Evolutionary conservation across 2,329 filamentous ascomycete species (phyloP).

Genomic region (Rhinocladiella similis): DNA sequence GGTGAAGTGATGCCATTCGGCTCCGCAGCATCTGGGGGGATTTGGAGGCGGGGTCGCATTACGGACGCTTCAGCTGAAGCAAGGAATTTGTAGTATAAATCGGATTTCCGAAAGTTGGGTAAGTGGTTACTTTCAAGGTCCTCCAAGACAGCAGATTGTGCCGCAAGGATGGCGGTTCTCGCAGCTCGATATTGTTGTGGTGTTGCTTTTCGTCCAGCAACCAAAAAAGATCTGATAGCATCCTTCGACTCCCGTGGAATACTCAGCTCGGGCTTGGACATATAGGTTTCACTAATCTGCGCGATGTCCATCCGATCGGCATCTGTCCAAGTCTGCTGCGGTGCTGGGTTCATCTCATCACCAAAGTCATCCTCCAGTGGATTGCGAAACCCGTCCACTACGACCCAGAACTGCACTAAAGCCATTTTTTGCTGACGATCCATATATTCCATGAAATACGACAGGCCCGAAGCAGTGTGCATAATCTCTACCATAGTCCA

Average conservation of each 20-base stretch:
- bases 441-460: conserved; percentile 99
- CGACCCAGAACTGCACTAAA: conserved; percentile 95
- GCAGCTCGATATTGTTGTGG: conserved; percentile 80
- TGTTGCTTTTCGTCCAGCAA: conserved; percentile 73
- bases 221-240: conserved; percentile 74
- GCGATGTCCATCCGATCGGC: conserved; percentile 84
- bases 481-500: conserved; percentile 81
- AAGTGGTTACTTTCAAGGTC: conserved; percentile 81
- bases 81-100: conserved; percentile 93
- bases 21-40: conserved; percentile 12
- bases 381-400: conserved; percentile 93
- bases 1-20: background rate
- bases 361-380: conserved; percentile 84
- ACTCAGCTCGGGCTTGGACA: conserved; percentile 78
- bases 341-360: conserved; percentile 50
- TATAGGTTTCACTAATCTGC: conserved; percentile 87
- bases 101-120: conserved; percentile 84
- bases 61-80: conserved; percentile 72
- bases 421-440: conserved; percentile 84
- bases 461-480: conserved; percentile 83
- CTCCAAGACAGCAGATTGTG: conserved; percentile 80
- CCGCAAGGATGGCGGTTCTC: conserved; percentile 74
- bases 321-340: conserved; percentile 65
- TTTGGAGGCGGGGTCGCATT: conserved; percentile 20
- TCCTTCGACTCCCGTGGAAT: conserved; percentile 69